Conservation (phyloP, 805 yeast species). For the Candida nanaspora region DNA sequence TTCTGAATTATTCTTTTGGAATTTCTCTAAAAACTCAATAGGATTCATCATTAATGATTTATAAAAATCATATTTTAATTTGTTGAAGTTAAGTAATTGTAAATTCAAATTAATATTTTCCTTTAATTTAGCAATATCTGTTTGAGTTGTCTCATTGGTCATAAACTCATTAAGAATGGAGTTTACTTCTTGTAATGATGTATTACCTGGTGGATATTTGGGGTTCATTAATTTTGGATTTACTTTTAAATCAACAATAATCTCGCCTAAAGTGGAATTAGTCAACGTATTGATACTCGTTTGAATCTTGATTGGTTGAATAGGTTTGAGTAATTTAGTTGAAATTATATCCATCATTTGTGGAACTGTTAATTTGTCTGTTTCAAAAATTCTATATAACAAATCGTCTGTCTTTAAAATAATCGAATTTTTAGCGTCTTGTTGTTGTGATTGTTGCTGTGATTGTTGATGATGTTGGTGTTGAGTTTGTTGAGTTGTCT, state of each 20-base stretch:
- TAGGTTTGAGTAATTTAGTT: conserved; percentile 63
- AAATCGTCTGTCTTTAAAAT: conserved; percentile 35
- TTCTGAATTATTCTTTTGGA: conserved; percentile 76
- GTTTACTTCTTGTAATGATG: conserved; percentile 30
- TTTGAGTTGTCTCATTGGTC: conserved; percentile 33
- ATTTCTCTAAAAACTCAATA: conserved; percentile 59
- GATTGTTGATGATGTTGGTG: conserved; percentile 9
- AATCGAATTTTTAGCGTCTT: conserved; percentile 7
- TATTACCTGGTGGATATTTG: conserved; percentile 28
- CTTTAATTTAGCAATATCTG: conserved; percentile 27
- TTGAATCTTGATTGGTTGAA: conserved; percentile 71
- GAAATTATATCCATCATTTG: conserved; percentile 64
- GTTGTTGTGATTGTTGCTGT: conserved; percentile 8
- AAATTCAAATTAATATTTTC: conserved; percentile 38
- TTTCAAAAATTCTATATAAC: conserved; percentile 37
- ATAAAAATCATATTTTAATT: conserved; percentile 72
- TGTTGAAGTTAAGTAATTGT: conserved; percentile 45
- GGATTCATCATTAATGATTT: conserved; percentile 71
- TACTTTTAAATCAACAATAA: conserved; percentile 70
- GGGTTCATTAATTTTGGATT: conserved; percentile 28
- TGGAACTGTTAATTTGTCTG: conserved; percentile 54
- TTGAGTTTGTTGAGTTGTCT: conserved; percentile 1
- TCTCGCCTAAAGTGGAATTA: conserved; percentile 74
- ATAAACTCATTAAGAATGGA: conserved; percentile 37
- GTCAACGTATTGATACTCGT: conserved; percentile 72